phyloP scores from a whole-genome alignment of 208 protist species.

The Borovskyia barvae region DNA sequence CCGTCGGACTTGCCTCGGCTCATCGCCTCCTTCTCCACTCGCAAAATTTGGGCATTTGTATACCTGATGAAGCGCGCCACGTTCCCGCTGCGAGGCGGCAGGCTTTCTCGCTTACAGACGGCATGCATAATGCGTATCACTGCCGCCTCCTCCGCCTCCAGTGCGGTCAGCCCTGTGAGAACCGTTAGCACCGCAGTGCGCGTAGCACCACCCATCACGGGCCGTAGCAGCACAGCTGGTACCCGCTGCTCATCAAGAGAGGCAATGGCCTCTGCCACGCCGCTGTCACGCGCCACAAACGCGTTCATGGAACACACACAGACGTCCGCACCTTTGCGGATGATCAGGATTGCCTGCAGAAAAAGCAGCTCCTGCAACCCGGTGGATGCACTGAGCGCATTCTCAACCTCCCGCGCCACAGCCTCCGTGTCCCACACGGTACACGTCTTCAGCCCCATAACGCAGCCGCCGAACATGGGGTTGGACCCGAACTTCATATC shows the following conservation, averaged over 20 bases:
- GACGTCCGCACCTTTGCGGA: conserved; percentile 21
- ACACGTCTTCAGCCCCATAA: conserved; percentile 35
- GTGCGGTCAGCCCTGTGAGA: conserved; percentile 30
- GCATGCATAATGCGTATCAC: conserved; percentile 25
- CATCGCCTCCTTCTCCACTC: conserved; percentile 16
- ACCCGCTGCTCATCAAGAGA: conserved; percentile 42
- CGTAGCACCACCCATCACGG: conserved; percentile 43
- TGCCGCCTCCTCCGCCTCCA: conserved; percentile 26
- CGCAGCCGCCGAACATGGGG: conserved; percentile 53
- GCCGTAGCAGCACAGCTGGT: conserved; percentile 38
- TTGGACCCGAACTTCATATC: conserved; percentile 50
- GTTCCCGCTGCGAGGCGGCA: conserved; percentile 56
- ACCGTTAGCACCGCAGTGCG: conserved; percentile 30
- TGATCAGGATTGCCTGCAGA: conserved; percentile 38
- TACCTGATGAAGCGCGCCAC: conserved; percentile 59
- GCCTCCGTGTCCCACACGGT: conserved; percentile 21
- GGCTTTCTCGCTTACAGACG: conserved; percentile 37
- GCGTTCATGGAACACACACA: conserved; percentile 40
- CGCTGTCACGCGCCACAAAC: conserved; percentile 28
- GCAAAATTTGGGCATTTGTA: conserved; percentile 32
- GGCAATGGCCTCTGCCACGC: conserved; percentile 34
- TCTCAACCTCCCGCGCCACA: conserved; percentile 24
- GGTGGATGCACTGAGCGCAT: conserved; percentile 18
- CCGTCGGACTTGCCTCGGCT: conserved; percentile 26
- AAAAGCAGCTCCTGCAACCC: conserved; percentile 33